These are phyloP conservation scores for Backusella luteola DNA, from an alignment of 192 early-diverging fungal genomes.

Conservation along the genomic window DNA sequence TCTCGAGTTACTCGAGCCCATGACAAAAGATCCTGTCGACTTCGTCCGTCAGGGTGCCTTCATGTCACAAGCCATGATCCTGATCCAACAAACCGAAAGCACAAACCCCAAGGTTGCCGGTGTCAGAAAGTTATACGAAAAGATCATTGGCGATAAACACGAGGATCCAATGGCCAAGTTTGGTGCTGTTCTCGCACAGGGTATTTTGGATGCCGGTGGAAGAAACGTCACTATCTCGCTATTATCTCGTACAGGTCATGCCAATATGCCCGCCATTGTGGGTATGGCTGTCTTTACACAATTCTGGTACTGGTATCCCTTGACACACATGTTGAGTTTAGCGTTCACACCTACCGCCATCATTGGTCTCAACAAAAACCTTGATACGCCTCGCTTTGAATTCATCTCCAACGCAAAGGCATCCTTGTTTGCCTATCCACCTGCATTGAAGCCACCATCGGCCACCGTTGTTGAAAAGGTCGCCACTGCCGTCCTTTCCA, in stretches of 20 bases:
- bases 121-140: slow-evolving; percentile 85
- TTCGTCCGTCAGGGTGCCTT: slow-evolving; percentile 97
- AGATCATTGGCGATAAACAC: slow-evolving; percentile 89
- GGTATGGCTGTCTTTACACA: slow-evolving; percentile 98
- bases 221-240: slow-evolving; percentile 97
- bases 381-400: slow-evolving; percentile 85
- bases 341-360: slow-evolving; percentile 94
- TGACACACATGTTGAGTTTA: slow-evolving; percentile 93
- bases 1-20: slow-evolving; percentile 90
- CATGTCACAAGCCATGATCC: slow-evolving; percentile 92
- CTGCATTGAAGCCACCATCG: slow-evolving; percentile 78
- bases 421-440: slow-evolving; percentile 92
- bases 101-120: slow-evolving; percentile 78
- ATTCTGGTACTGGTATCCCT: slow-evolving; percentile 99
- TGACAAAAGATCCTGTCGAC: slow-evolving; percentile 97
- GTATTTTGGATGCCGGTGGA: slow-evolving; percentile 97
- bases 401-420: slow-evolving; percentile 84
- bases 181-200: slow-evolving; percentile 94
- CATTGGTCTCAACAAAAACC: slow-evolving; percentile 90
- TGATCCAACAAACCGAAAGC: slow-evolving; percentile 93
- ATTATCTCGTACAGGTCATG: slow-evolving; percentile 81
- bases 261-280: slow-evolving; percentile 94
- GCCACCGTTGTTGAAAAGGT: slow-evolving; percentile 79
- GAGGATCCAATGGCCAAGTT: slow-evolving; percentile 92
- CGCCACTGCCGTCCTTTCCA: slow-evolving; percentile 93